A percentile compares a stretch with the other conserved stretches of the same genome.
Conservation (phyloP, 2,329 filamentous ascomycete species). For the Diaporthe caulivora region DNA sequence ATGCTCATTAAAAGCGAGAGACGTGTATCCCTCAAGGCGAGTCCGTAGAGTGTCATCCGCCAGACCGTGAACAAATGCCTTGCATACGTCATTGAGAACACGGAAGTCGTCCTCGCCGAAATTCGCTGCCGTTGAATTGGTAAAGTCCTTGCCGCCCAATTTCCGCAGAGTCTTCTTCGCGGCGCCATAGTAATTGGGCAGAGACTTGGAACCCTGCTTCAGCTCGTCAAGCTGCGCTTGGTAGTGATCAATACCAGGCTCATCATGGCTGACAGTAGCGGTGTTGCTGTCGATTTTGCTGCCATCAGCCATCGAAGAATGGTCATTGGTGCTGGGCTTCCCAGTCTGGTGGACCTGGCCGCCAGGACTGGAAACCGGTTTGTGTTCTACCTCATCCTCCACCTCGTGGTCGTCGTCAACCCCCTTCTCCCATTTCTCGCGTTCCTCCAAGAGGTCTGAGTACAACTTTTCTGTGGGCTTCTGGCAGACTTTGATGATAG, state of each 20-base stretch:
- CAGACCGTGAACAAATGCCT: constrained; percentile 68
- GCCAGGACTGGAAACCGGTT: constrained; percentile 40
- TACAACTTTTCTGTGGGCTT: constrained; percentile 73
- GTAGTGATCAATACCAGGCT: constrained; percentile 2
- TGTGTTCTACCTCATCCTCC: constrained; percentile 52
- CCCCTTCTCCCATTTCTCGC: constrained; percentile 78
- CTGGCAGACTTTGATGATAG: constrained; percentile 89
- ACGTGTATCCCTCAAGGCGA: constrained; percentile 61
- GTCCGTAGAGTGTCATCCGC: constrained; percentile 58
- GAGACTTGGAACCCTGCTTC: constrained; percentile 55
- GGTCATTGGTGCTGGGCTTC: constrained; percentile 22
- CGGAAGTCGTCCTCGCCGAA: constrained; percentile 59
- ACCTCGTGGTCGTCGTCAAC: constrained; percentile 55
- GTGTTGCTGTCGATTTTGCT: neutral
- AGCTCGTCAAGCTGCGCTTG: constrained; percentile 45
- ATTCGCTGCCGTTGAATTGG: constrained; percentile 57
- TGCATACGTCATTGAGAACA: constrained; percentile 64
- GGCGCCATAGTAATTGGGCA: constrained; percentile 60
- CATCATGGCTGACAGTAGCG: neutral
- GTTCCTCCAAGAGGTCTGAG: constrained; percentile 71
- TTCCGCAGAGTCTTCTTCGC: constrained; percentile 64
- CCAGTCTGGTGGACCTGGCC: neutral
- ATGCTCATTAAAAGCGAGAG: constrained; percentile 55
- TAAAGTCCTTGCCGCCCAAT: constrained; percentile 63
- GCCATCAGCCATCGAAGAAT: constrained; percentile 35